Evolutionary conservation across 495 filamentous ascomycete species (phyloP), one percentile per base, ranked within the genome.

Genomic region (Aspergillus baeticus): DNA sequence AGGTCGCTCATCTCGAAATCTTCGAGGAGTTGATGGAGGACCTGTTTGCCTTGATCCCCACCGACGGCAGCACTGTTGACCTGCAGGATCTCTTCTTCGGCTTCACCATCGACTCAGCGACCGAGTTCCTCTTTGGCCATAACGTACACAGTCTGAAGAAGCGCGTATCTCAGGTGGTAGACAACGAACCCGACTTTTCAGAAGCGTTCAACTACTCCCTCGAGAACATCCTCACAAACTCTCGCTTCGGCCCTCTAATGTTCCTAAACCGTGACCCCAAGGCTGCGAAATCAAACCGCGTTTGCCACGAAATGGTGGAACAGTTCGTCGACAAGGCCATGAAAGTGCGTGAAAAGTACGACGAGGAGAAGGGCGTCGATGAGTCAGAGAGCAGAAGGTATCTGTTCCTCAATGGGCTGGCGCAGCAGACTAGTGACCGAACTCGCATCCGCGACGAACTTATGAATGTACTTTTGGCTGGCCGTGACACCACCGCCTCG

Each of bases 401-500:
- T 22, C 35, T 54, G n/a, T 61, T 61, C 48, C 41, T 61, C 7
- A 34, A 61, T 33, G 55, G 56, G 18, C 18, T 62, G 39, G 60
- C 56, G 10, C 51, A 54, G 35, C 55, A 58, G 29, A 55, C 60
- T 1, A 51, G 56, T 14, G 60, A 55, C 18, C 41, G 53, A 14
- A 49, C 6, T 6, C 53, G 54, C 4, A 54, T 61, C 26, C 54
- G 54, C 0, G 44, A 56, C 45, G 55, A 59, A 33, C 39, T 58
- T 13, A 48, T 62, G 50, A 59, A 58, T 18, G 68, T 86, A 36
- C 70, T 87, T 1, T 71, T 81, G 4, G 84, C 84, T 7, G 62
- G 82, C 20, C 53, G 85, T 75, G 84, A 88, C 64, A 84, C 83
- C n/a, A 87, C 83, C 1, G 82, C 85, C 42, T 73, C 75, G 17